These are phyloP conservation scores for Pythium utonaiense DNA, from an alignment of 352 stramenopile species.

Conservation along the genomic window DNA sequence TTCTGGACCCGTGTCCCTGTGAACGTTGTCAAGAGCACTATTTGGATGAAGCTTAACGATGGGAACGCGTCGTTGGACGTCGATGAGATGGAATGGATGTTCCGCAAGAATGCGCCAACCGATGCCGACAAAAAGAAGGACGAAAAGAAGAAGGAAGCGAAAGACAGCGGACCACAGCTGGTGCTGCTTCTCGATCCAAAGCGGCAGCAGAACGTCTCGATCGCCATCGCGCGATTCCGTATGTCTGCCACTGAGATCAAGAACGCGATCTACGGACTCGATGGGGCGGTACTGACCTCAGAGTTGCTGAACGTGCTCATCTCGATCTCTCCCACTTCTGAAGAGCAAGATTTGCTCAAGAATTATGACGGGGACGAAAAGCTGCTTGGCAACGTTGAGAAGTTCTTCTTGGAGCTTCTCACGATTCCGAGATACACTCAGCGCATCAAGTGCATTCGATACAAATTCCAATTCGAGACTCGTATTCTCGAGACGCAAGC, in stretches of 20 bases:
- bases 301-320: constrained; percentile 88
- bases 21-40: constrained; percentile 82
- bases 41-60: constrained; percentile 85
- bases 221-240: constrained; percentile 94
- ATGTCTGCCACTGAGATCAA: constrained; percentile 90
- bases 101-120: constrained; percentile 67
- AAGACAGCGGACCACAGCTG: constrained; percentile 47
- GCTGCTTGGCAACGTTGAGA: constrained; percentile 84
- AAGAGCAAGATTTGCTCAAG: constrained; percentile 90
- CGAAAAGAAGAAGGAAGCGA: constrained; percentile 77
- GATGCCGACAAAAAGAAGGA: constrained; percentile 66
- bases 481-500: constrained; percentile 80
- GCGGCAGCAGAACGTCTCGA: constrained; percentile 97
- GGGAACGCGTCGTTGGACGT: constrained; percentile 61
- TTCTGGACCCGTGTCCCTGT: constrained; percentile 89
- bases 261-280: constrained; percentile 77
- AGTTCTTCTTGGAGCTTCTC: constrained; percentile 85
- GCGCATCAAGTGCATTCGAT: constrained; percentile 86
- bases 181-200: constrained; percentile 94
- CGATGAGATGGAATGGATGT: constrained; percentile 88
- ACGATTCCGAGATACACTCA: constrained; percentile 85
- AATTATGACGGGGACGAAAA: constrained; percentile 89
- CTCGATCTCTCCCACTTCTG: constrained; percentile 81
- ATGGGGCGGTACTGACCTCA: constrained; percentile 64
- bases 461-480: constrained; percentile 85